Percentiles rank a stretch among this genome's conserved stretches.
Conservation (phyloP, 2,329 filamentous ascomycete species). For the Colletotrichum liriopes region DNA sequence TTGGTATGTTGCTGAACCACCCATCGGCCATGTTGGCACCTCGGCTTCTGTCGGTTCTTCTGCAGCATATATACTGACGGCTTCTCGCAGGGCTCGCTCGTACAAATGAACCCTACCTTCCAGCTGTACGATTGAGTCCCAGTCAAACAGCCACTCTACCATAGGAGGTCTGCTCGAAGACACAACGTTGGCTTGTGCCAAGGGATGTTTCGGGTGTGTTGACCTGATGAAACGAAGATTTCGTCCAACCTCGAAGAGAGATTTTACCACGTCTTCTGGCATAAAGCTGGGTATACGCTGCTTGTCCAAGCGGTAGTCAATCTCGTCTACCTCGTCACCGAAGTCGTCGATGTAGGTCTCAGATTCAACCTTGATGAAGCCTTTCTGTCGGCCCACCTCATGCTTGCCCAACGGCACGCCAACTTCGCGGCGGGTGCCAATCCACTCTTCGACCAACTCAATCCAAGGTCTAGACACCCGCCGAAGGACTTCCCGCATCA, state of each 20-base stretch:
- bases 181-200: conserved; percentile 69
- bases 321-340: conserved; percentile 69
- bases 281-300: conserved; percentile 81
- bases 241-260: conserved; percentile 85
- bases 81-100: conserved; percentile 58
- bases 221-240: conserved; percentile 81
- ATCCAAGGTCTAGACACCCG: conserved; percentile 77
- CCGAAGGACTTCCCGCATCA: conserved; percentile 78
- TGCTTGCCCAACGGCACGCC: conserved; percentile 68
- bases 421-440: conserved; percentile 76
- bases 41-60: background rate
- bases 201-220: conserved; percentile 80
- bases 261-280: conserved; percentile 76
- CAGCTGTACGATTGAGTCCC: conserved; percentile 77
- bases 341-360: conserved; percentile 71
- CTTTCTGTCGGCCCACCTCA: conserved; percentile 61
- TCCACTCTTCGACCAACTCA: conserved; percentile 80
- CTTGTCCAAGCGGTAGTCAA: conserved; percentile 75
- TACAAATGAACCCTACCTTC: conserved; percentile 72
- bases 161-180: conserved; percentile 66
- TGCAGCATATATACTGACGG: conserved; percentile 47
- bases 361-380: conserved; percentile 74
- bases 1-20: conserved; percentile 42
- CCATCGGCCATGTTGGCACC: background rate
- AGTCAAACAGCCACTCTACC: conserved; percentile 80